These are phyloP conservation scores for Onygenales sp. DNA, from an alignment of 2,329 filamentous ascomycete species.

Conservation along the genomic window DNA sequence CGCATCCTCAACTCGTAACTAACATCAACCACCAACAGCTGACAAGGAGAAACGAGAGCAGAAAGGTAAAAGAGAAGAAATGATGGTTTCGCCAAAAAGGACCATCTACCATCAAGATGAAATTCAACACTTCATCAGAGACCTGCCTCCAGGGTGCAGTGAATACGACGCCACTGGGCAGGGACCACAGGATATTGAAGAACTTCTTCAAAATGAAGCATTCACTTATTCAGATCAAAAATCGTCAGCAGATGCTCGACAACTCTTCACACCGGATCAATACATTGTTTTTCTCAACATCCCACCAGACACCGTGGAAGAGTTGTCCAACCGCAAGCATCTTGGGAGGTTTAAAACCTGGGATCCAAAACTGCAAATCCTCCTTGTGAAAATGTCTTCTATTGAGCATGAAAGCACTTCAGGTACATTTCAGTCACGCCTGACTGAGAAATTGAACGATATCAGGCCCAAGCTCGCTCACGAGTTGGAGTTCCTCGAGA, in stretches of 20 bases:
- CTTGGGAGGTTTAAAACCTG: not conserved
- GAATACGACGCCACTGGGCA: not conserved
- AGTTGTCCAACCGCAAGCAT: not conserved
- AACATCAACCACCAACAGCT: no score
- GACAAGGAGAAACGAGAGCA: no score
- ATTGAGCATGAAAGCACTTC: not conserved
- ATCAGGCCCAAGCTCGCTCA: not conserved
- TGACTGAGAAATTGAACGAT: not conserved
- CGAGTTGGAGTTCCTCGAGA: not conserved
- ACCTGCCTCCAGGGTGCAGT: not conserved
- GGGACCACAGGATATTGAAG: not conserved
- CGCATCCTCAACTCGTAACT: no score
- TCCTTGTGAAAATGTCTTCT: not conserved
- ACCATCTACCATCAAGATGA: not conserved
- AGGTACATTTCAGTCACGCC: not conserved
- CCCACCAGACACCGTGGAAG: not conserved
- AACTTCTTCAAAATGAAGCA: not conserved
- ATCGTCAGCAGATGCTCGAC: not conserved
- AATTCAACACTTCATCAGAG: not conserved
- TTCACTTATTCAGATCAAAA: not conserved
- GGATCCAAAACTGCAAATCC: not conserved
- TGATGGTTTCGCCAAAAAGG: conserved; percentile 11
- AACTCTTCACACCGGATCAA: not conserved
- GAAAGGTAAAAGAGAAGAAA: no score
- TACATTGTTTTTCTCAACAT: not conserved